Conservation (phyloP, 768 basidiomycete genomes). For the Galerina sulciceps region DNA sequence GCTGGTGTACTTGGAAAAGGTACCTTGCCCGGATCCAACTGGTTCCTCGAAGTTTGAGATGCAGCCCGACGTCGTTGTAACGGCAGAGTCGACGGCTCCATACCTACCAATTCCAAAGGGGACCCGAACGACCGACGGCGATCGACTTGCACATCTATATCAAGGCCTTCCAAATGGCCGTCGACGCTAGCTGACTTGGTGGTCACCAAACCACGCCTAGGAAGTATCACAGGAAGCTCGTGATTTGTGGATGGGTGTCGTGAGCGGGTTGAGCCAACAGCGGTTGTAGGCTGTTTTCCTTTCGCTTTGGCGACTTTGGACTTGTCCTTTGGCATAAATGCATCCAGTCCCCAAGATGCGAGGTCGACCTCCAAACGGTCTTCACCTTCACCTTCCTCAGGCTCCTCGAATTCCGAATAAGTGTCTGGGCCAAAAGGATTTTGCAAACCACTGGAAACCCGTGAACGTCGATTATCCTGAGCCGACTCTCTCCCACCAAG, state of each 20-base stretch:
- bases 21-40: conserved; percentile 45
- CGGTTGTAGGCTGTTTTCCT: conserved; percentile 43
- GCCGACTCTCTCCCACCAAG: conserved; percentile 50
- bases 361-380: conserved; percentile 76
- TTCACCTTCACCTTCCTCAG: conserved; percentile 46
- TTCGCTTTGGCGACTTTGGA: conserved; percentile 43
- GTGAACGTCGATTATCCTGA: conserved; percentile 51
- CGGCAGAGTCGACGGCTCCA: conserved; percentile 43
- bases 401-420: conserved; percentile 56
- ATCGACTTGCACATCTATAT: conserved; percentile 23
- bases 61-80: conserved; percentile 51
- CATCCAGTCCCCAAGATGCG: conserved; percentile 83
- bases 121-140: conserved; percentile 64
- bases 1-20: conserved; percentile 68
- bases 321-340: conserved; percentile 75
- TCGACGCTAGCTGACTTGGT: conserved; percentile 68
- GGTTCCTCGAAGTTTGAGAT: conserved; percentile 49
- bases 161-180: conserved; percentile 58
- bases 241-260: conserved; percentile 47
- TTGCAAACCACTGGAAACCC: conserved; percentile 59
- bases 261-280: conserved; percentile 44
- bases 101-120: conserved; percentile 55
- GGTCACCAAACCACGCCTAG: conserved; percentile 43
- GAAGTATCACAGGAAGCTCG: conserved; percentile 34
- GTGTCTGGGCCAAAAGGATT: conserved; percentile 80